Evolutionary conservation across 2,329 filamentous ascomycete species (phyloP).

Genomic region (Catunica adiposa): DNA sequence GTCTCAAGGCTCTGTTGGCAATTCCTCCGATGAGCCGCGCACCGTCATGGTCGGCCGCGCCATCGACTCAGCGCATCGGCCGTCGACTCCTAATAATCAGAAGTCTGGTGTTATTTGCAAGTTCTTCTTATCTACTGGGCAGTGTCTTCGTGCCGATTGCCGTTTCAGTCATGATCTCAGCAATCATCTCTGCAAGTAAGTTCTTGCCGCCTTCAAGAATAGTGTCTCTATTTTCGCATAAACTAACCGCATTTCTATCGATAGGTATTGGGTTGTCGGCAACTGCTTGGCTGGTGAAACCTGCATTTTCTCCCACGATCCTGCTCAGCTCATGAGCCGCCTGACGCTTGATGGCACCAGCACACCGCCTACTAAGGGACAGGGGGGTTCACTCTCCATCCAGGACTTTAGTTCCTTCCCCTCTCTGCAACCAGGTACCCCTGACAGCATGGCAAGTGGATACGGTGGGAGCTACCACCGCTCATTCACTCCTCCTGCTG

Average conservation of each 20-base stretch:
- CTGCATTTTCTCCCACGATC: slow-evolving; percentile 95
- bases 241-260: background rate
- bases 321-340: slow-evolving; percentile 67
- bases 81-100: slow-evolving; percentile 58
- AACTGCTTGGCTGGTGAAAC: slow-evolving; percentile 87
- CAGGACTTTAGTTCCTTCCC: slow-evolving; percentile 80
- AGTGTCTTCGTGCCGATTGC: slow-evolving; percentile 88
- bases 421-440: slow-evolving; percentile 44
- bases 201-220: slow-evolving; percentile 20
- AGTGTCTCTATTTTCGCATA: background rate
- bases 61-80: slow-evolving; percentile 58
- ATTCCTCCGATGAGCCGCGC: slow-evolving; percentile 36
- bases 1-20: slow-evolving; percentile 26
- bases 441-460: slow-evolving; percentile 34
- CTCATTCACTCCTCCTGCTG: slow-evolving; percentile 49
- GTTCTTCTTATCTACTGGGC: slow-evolving; percentile 90
- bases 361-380: slow-evolving; percentile 45
- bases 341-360: slow-evolving; percentile 52
- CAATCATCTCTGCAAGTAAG: slow-evolving; percentile 95
- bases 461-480: slow-evolving; percentile 31
- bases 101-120: slow-evolving; percentile 89
- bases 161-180: slow-evolving; percentile 93
- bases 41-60: slow-evolving; percentile 78
- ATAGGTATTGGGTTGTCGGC: slow-evolving; percentile 85
- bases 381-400: slow-evolving; percentile 51